Percentiles rank a stretch among this genome's conserved stretches.
Conservation (phyloP, 305 asterid species). For the Solanum hybrid region DNA sequence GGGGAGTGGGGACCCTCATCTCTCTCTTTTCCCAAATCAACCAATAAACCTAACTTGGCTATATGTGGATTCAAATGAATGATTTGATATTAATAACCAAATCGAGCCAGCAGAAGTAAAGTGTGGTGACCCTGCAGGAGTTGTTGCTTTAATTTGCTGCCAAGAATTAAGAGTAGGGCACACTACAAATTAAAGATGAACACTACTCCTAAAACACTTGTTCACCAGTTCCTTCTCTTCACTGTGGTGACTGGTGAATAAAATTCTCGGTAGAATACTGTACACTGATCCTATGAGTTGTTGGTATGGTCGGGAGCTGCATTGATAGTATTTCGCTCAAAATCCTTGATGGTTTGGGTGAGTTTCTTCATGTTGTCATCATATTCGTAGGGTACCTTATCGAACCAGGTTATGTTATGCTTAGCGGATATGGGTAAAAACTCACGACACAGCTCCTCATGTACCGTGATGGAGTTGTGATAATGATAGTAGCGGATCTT, state of each 20-base stretch:
- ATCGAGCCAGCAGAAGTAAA: neutral
- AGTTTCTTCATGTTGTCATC: slow-evolving; percentile 47
- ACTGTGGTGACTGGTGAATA: neutral
- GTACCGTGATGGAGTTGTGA: slow-evolving; percentile 57
- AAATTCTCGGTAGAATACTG: neutral
- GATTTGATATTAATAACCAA: neutral
- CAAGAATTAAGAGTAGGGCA: neutral
- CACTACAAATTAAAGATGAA: neutral
- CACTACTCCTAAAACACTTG: neutral
- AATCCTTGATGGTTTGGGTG: slow-evolving; percentile 35
- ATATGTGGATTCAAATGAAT: neutral
- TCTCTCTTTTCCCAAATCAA: neutral
- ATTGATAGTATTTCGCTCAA: slow-evolving; percentile 41
- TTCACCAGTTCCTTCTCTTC: neutral
- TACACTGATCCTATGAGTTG: slow-evolving; percentile 1
- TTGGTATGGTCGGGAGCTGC: slow-evolving; percentile 5
- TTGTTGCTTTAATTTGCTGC: too few relatives aligned
- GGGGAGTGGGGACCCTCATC: neutral
- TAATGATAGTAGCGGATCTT: slow-evolving; percentile 60
- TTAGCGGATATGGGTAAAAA: slow-evolving; percentile 27
- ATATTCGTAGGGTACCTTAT: slow-evolving; percentile 41
- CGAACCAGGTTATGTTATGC: slow-evolving; percentile 43
- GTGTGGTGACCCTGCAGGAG: neutral
- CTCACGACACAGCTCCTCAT: slow-evolving; percentile 54
- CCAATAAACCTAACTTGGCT: neutral